Conservation (phyloP, 2,329 filamentous ascomycete genomes). For the Colletotrichum gloeosporioides region DNA sequence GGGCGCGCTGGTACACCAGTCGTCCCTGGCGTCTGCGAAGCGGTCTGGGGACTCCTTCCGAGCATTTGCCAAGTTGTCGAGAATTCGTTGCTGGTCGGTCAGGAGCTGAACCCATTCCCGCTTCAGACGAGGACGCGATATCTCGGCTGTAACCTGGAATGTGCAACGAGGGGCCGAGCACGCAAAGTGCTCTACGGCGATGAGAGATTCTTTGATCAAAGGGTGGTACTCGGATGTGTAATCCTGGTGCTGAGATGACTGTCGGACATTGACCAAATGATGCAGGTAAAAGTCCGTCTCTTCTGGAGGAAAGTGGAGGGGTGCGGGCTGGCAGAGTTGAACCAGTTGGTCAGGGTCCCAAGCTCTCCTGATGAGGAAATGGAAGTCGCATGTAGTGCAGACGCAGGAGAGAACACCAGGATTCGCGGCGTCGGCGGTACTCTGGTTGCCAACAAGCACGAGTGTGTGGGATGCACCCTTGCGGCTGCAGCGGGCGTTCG, state of each 20-base stretch:
- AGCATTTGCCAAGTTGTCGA: slow-evolving; percentile 41
- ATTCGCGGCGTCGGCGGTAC: slow-evolving; percentile 29
- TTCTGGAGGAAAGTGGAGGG: background rate
- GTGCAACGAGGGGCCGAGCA: slow-evolving; percentile 49
- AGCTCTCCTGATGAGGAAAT: slow-evolving; percentile 43
- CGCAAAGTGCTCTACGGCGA: slow-evolving; percentile 20
- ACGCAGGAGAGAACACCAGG: slow-evolving; percentile 38
- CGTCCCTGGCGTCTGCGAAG: slow-evolving; percentile 47
- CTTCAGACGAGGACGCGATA: slow-evolving; percentile 54
- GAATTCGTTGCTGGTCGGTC: slow-evolving; percentile 49
- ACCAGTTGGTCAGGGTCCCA: slow-evolving; percentile 34
- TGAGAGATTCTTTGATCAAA: slow-evolving; percentile 34
- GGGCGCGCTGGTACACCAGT: slow-evolving; percentile 46
- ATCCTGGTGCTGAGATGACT: background rate
- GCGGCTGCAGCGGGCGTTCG: slow-evolving; percentile 33
- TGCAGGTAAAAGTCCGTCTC: slow-evolving; percentile 14
- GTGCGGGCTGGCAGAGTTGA: slow-evolving; percentile 31
- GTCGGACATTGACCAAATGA: slow-evolving; percentile 9
- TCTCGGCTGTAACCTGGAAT: slow-evolving; percentile 49
- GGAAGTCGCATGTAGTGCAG: slow-evolving; percentile 46
- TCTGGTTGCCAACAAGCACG: slow-evolving; percentile 41
- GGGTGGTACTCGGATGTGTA: background rate
- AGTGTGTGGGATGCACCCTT: slow-evolving; percentile 33
- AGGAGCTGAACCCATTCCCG: slow-evolving; percentile 48
- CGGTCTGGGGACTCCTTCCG: slow-evolving; percentile 51